Conservation (phyloP, 306 rosid species). For the Vicia villosa region DNA sequence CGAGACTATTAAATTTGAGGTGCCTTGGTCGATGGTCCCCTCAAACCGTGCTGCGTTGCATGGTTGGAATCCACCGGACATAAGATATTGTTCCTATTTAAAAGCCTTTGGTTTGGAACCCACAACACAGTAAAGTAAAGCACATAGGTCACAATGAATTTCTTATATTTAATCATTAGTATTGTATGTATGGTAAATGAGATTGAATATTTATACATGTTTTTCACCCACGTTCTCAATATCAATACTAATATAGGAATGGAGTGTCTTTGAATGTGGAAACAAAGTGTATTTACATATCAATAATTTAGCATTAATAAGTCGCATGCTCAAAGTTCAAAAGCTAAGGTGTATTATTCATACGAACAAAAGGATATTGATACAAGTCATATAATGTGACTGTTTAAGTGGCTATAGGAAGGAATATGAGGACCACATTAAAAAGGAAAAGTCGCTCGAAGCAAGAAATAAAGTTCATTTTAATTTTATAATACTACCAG, state of each 20-base stretch:
- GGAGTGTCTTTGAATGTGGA: slow-evolving; percentile 15
- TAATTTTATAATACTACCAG: background rate
- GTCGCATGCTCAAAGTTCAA: slow-evolving; percentile 29
- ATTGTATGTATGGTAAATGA: background rate
- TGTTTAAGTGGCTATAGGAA: background rate
- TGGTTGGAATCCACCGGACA: slow-evolving; percentile 41
- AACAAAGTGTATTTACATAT: slow-evolving; percentile 10
- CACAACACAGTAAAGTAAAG: background rate
- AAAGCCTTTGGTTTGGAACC: slow-evolving; percentile 1
- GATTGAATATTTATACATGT: background rate
- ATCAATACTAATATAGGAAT: slow-evolving; percentile 15
- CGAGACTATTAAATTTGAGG: no score
- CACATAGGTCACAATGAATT: slow-evolving; percentile 8
- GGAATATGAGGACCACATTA: slow-evolving; percentile 22
- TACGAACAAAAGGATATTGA: background rate
- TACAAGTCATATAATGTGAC: background rate
- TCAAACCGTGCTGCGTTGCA: slow-evolving; percentile 2
- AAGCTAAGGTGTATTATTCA: slow-evolving; percentile 9
- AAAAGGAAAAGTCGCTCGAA: background rate
- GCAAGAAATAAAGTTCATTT: background rate
- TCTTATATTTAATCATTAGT: slow-evolving; percentile 3
- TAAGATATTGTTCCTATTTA: slow-evolving; percentile 9
- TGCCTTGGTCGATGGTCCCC: slow-evolving; percentile 1
- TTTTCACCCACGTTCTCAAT: slow-evolving; percentile 30
- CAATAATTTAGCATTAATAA: background rate